Evolutionary conservation across 2,329 filamentous ascomycete species (phyloP), one percentile per base, ranked within the genome.

Genomic region (Ophiosphaerella narmari): DNA sequence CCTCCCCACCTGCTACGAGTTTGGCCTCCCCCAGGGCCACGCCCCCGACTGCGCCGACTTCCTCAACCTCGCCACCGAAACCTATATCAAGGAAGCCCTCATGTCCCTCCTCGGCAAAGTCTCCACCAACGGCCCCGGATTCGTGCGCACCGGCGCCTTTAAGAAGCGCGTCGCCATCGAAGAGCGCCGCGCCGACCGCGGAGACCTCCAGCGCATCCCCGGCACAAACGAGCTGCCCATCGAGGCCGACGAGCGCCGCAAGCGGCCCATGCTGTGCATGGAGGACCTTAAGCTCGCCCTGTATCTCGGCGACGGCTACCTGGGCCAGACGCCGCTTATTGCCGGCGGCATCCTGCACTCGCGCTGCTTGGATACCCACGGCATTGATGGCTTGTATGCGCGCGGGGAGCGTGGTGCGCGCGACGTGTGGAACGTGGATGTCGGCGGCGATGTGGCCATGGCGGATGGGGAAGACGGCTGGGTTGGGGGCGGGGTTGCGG

Each of bases 131-230:
- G 83, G 81, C 1, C 78, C 81, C 1, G 69, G 70, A 6, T 75
- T 74, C 47, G 84, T 97, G 50, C 87, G 91, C 70, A 96, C 91
- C 2, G 83, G 87, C 59, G 86, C 85, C 50, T 97, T 93, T 73
- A 85, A 85, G 56, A 81, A 83, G 50, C 89, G 90, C 68, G 79
- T 96, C 9, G 84, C 85, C 46, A 79, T 80, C 39, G 92, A 97
- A 71, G 91, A 96, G 68, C 82, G 87, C 37, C 82, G 85, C 0
- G 86, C 84, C 23, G 81, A 85, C 35, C 80, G 85, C n/a, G 91
- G 91, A 4, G 89, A 92, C 61, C 71, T 95, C 1, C 78, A 82
- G 14, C 82, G 90, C 59, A 89, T 91, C 50, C 87, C 88, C 52
- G 87, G 83, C 40, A 91, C 14, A 5, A 16, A 91, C 1, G 74